phyloP scores from a whole-genome alignment of 768 basidiomycete genomes.

The Phaeotremella fagi region DNA sequence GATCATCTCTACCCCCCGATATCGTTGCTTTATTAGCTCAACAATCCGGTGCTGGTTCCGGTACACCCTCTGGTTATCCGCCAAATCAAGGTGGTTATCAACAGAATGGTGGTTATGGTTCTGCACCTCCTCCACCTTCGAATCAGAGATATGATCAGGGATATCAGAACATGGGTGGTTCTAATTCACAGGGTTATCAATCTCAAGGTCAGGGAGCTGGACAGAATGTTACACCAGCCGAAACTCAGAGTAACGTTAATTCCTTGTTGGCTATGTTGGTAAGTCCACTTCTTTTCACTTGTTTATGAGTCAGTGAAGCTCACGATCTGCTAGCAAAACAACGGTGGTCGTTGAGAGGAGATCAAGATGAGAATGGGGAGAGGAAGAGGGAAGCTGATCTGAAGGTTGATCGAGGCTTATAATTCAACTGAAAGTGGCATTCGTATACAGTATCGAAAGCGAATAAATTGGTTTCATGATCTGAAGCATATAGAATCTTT shows the following conservation, averaged over 20 bases:
- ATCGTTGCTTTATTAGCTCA: slow-evolving; percentile 58
- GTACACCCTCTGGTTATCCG: background rate
- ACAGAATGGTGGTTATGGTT: background rate
- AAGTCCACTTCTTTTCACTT: too few species aligned
- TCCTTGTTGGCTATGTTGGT: slow-evolving; percentile 28
- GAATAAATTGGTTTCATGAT: too few species aligned
- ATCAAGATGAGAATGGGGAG: too few species aligned
- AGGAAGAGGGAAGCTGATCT: too few species aligned
- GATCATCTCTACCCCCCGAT: slow-evolving; percentile 57
- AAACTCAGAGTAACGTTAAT: slow-evolving; percentile 12
- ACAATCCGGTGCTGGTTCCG: background rate
- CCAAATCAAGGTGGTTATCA: background rate
- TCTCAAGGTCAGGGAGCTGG: background rate
- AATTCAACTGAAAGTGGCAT: too few species aligned
- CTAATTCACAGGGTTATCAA: background rate
- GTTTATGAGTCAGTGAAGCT: too few species aligned
- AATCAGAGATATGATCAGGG: background rate
- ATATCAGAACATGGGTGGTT: background rate
- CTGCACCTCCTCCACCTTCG: background rate
- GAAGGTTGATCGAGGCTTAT: too few species aligned
- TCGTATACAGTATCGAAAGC: too few species aligned
- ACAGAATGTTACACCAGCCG: background rate
- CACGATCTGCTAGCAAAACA: too few species aligned
- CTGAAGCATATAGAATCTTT: too few species aligned
- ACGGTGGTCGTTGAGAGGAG: too few species aligned